A percentile compares a stretch with the other conserved stretches of the same genome.
phyloP scores from a whole-genome alignment of 371 early-diverging fungal genomes.

The Apophysomyces sp. region DNA sequence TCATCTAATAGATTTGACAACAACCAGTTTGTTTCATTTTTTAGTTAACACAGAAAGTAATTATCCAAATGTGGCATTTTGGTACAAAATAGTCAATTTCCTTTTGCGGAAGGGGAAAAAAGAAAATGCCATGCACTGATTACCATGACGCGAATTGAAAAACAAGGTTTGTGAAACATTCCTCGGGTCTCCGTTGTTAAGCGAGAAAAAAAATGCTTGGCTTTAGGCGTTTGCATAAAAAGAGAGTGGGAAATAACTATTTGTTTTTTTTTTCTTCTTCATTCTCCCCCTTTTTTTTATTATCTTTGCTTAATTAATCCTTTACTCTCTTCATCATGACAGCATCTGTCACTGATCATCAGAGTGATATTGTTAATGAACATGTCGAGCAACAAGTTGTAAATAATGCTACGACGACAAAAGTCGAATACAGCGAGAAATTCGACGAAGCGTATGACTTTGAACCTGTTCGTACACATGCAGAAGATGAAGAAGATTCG shows the following conservation, averaged over 20 bases:
- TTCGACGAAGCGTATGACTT: neutral
- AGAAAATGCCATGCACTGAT: too few relatives aligned
- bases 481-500: conserved; percentile 60
- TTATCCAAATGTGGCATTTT: too few relatives aligned
- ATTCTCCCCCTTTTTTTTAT: neutral
- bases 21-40: too few relatives aligned
- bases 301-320: neutral
- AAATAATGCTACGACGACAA: neutral
- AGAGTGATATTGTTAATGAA: neutral
- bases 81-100: too few relatives aligned
- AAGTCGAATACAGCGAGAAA: conserved; percentile 8
- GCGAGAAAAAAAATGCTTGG: neutral
- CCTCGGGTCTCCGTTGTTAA: neutral
- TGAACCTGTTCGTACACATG: conserved; percentile 1
- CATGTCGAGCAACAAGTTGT: neutral
- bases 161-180: neutral
- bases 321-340: neutral
- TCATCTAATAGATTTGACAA: too few relatives aligned
- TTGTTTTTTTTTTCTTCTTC: neutral
- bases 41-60: too few relatives aligned
- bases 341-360: neutral
- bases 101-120: too few relatives aligned
- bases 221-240: neutral
- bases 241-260: neutral
- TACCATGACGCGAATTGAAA: neutral